Evolutionary conservation across 495 filamentous ascomycete genomes (phyloP).

Genomic region (Amorphotheca resinae): DNA sequence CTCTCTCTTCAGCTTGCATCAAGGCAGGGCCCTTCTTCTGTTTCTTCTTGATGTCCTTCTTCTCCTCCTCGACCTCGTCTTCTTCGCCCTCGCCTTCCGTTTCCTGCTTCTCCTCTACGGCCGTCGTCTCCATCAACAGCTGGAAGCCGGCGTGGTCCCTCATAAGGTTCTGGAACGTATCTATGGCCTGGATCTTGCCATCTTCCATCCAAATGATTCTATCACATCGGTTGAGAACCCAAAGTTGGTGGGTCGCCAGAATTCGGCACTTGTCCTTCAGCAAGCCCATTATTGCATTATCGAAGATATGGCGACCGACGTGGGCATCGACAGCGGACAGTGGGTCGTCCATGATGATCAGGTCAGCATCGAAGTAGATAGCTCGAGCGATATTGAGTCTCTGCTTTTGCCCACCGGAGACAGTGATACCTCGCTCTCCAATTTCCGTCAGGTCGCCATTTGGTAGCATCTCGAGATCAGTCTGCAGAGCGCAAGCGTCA

Average conservation of each 20-base stretch:
- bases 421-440: constrained; percentile 68
- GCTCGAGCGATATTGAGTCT: constrained; percentile 73
- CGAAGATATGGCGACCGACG: constrained; percentile 89
- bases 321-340: constrained; percentile 76
- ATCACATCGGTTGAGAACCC: constrained; percentile 82
- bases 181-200: constrained; percentile 68
- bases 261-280: constrained; percentile 82
- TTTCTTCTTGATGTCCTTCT: constrained; percentile 40
- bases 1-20: constrained; percentile 88
- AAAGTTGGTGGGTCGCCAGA: constrained; percentile 87
- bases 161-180: constrained; percentile 83
- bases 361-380: constrained; percentile 73
- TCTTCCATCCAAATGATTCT: constrained; percentile 84
- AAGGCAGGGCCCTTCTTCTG: constrained; percentile 47
- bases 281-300: constrained; percentile 83
- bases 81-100: constrained; percentile 32
- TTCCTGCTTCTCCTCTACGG: constrained; percentile 41
- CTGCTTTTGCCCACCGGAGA: constrained; percentile 78
- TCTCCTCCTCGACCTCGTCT: constrained; percentile 35
- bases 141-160: constrained; percentile 58
- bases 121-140: constrained; percentile 70
- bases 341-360: constrained; percentile 77
- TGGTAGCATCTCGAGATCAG: constrained; percentile 66
- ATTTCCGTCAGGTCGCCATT: constrained; percentile 63
- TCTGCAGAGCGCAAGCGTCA: constrained; percentile 54